Percentiles rank a stretch among this genome's conserved stretches.
Evolutionary conservation across 768 basidiomycete species (phyloP).

Genomic region (Suillus variegatus): DNA sequence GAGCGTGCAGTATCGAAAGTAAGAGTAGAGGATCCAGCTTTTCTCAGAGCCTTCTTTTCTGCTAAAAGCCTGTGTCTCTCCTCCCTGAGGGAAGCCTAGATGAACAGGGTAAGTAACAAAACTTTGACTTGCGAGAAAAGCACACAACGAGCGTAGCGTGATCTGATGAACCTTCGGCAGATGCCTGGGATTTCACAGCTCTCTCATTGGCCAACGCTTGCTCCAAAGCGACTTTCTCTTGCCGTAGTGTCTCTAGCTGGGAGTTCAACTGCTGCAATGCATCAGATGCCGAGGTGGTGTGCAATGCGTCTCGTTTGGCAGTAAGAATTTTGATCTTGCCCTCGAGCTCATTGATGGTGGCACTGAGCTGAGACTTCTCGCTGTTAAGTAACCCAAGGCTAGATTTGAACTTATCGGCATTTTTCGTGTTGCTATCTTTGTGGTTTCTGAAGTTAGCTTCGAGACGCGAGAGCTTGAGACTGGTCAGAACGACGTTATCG

Average conservation of each 20-base stretch:
- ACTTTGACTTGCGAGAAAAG: not conserved
- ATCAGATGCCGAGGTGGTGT: constrained; percentile 17
- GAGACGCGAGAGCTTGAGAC: constrained; percentile 39
- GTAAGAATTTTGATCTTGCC: constrained; percentile 29
- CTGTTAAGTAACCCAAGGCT: constrained; percentile 26
- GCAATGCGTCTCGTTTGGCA: constrained; percentile 31
- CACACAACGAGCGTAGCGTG: constrained; percentile 36
- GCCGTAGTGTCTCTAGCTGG: constrained; percentile 37
- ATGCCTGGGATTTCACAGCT: constrained; percentile 25
- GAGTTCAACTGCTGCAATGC: constrained; percentile 31
- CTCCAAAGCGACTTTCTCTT: constrained; percentile 41
- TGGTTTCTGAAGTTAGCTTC: constrained; percentile 45
- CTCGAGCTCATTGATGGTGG: constrained; percentile 25
- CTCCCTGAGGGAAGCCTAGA: constrained; percentile 51
- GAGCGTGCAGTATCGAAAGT: constrained; percentile 35
- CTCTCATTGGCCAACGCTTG: constrained; percentile 40
- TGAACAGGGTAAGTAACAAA: not conserved
- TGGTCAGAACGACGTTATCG: not conserved
- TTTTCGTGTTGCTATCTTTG: constrained; percentile 25
- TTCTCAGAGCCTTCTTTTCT: constrained; percentile 50
- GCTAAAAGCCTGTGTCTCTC: constrained; percentile 64
- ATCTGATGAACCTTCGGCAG: constrained; percentile 17
- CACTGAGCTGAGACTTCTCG: constrained; percentile 30
- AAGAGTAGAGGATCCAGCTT: constrained; percentile 20
- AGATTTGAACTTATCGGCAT: constrained; percentile 16